Evolutionary conservation across 192 early-diverging fungal species (phyloP), one percentile per base, ranked within the genome.

Genomic region (Ramicandelaber brevisporus): DNA sequence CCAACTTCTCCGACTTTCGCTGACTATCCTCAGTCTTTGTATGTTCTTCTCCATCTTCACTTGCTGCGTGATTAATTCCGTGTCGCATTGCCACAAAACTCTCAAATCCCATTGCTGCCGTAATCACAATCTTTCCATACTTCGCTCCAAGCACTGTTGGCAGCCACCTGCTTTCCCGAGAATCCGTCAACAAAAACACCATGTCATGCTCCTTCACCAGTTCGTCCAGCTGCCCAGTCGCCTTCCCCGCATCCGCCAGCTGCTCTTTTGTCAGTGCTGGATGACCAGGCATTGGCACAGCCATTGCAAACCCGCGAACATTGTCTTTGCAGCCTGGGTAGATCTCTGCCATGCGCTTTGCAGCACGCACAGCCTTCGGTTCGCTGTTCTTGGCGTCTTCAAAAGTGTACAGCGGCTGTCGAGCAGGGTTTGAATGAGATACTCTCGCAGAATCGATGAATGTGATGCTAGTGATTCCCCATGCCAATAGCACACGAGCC

Each of bases 251-350:
- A 20, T 26, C 22, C 0, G 35, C 34, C 2, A 21, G 14, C 31
- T 51, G 46, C 10, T 39, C 22, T 2, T 51, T 27, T 6, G 50
- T 14, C 10, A 68, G n/a, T n/a, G n/a, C 50, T 2, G 65, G 41
- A 40, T 98, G 92, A n/a, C 86, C 92, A 3, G 92, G 92, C 92
- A 98, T 98, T 1, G 92, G 92, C 17, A 98, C 82, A 17, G 55
- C 63, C 27, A 98, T 37, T 14, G 53, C 20, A 36, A 60, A 40
- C 5, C 82, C 87, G 24, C 53, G 51, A 3, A 75, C 52, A 26
- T 70, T 63, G 24, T 84, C 65, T n/a, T n/a, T n/a, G n/a, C n/a
- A n/a, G 4, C 70, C 65, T 0, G 92, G 92, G 41, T 82, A 83
- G 2, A 97, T 59, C 19, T 46, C 38, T 21, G 55, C 51, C 20